Base-by-base conservation (phyloP, 2,329 filamentous ascomycete species). In the Paraconiothyrium sp. region DNA sequence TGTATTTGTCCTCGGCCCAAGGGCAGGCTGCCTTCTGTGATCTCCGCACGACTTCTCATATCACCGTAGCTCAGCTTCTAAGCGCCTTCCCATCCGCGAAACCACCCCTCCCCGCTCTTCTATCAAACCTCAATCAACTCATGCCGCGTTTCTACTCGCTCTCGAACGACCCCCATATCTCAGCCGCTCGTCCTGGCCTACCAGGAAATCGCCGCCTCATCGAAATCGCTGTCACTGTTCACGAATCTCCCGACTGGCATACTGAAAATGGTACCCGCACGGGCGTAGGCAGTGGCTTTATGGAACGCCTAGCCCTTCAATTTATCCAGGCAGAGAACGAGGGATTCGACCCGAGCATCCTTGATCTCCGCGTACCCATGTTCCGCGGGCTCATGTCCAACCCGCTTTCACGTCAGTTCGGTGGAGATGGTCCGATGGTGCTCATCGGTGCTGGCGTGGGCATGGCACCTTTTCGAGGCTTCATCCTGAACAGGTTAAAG, bases 131-230 rank as follows among this genome's bases (percentile, higher is more conserved):
- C 57, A 92, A 91, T 71, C 91, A 92, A 52, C 86, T 98, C 55
- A 98, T 98, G 94, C 95, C 95, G 2, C 92, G 95, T 62, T 99
- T 99, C 84, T 99, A 99, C 83, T 98, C 94, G 4, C 88, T 99
- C 14, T 97, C 94, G 57, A 97, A 97, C 77, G 95, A 99, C 73
- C 95, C 95, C 0, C 92, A 95, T 66, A 89, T 96, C 68, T 90
- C 88, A 2, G 91, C 87, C 63, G 86, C 87, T 64, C 86, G 89
- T 24, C 86, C 88, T 64, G 90, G 91, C 65, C 86, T 88, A 43
- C 87, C 90, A 66, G 86, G 76, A 54, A 73, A 87, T 68, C 91
- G 92, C 66, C 91, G 94, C 34, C 82, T 98, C 62, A 90, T 99
- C 72, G 95, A 98, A 81, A 92, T 98, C 73, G 95, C 95, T n/a